phyloP scores from a whole-genome alignment of 257 asterid genomes.

The Penstemon eatonii region DNA sequence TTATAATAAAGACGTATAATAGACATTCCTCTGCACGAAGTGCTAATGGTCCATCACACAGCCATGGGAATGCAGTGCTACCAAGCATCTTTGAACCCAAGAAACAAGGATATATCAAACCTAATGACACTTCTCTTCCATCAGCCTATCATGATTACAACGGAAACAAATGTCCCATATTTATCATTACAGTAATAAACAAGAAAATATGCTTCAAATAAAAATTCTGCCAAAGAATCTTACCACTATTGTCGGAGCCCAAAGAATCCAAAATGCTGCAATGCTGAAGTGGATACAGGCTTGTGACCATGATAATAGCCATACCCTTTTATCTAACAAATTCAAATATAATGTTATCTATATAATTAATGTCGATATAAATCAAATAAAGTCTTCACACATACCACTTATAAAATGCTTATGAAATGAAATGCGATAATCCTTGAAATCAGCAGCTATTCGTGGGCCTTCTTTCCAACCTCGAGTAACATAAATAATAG shows the following conservation, averaged over 20 bases:
- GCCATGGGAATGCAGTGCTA: conserved; percentile 83
- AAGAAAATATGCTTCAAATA: conserved; percentile 1
- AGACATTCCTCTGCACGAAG: conserved; percentile 76
- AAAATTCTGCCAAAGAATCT: conserved; percentile 9
- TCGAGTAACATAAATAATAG: conserved; percentile 43
- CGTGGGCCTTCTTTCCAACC: conserved; percentile 65
- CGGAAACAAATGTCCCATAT: conserved; percentile 25
- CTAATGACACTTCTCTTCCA: conserved; percentile 81
- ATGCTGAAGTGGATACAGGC: conserved; percentile 64
- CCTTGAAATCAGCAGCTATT: conserved; percentile 37
- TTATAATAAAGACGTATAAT: conserved; percentile 44
- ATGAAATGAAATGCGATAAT: conserved; percentile 51
- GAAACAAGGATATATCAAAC: conserved; percentile 85
- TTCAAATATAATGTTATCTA: conserved; percentile 15
- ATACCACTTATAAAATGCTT: conserved; percentile 59
- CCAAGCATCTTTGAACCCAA: conserved; percentile 96
- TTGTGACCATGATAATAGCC: conserved; percentile 80
- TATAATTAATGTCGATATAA: not conserved
- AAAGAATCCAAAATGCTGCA: conserved; percentile 80
- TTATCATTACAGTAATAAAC: conserved; percentile 16
- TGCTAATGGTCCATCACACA: conserved; percentile 55
- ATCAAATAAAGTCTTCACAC: conserved; percentile 14
- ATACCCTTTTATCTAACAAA: conserved; percentile 72
- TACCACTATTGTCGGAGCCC: conserved; percentile 88
- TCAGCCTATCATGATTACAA: conserved; percentile 64